These are phyloP conservation scores for Nitzschia sp. DNA, from an alignment of 108 stramenopile species.

Conservation along the genomic window DNA sequence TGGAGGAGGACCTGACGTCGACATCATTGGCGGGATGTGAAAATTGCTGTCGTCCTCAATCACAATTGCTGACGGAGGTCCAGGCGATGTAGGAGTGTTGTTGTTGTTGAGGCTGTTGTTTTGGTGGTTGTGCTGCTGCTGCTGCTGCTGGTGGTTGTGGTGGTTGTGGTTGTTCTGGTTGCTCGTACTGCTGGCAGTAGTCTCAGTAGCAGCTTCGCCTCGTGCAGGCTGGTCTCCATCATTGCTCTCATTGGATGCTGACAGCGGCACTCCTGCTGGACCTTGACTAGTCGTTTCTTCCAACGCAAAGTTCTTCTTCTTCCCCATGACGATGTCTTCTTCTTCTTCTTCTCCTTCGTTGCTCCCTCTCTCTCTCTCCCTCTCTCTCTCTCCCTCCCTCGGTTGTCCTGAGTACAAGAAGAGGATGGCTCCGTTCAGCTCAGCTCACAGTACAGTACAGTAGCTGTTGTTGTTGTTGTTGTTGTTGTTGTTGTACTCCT, in stretches of 20 bases:
- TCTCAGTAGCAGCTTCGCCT: not conserved
- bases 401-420: not conserved
- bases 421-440: not conserved
- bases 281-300: not conserved
- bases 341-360: not conserved
- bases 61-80: not conserved
- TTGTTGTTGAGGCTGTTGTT: too few relatives aligned
- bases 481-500: too few relatives aligned
- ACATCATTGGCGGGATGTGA: too few relatives aligned
- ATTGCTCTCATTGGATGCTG: too few relatives aligned
- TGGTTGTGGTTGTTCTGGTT: not conserved
- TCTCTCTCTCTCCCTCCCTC: not conserved
- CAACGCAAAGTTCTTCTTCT: not conserved
- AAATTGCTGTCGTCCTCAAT: too few relatives aligned
- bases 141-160: not conserved
- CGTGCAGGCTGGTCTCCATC: too few relatives aligned
- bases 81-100: not conserved
- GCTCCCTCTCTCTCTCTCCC: not conserved
- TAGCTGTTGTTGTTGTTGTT: too few relatives aligned
- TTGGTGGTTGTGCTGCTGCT: too few relatives aligned
- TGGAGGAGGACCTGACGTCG: not conserved
- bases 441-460: too few relatives aligned
- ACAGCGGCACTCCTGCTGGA: too few relatives aligned
- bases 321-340: not conserved
- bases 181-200: not conserved